Conservation (phyloP, 2,329 filamentous ascomycete genomes). For the Penicillium frequentans region DNA sequence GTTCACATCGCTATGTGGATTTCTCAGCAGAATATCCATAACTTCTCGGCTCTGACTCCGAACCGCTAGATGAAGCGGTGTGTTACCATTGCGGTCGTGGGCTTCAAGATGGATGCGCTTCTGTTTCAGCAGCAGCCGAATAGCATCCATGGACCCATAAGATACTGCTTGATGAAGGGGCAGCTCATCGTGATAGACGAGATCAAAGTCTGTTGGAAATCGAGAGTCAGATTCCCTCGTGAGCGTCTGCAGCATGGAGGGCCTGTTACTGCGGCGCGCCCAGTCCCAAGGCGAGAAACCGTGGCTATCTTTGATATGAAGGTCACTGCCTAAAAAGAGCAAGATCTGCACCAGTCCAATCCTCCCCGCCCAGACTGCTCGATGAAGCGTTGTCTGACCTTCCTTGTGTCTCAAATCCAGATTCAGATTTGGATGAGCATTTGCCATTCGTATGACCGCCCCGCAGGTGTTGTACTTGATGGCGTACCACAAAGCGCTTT, state of each 20-base stretch:
- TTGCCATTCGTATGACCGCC: background rate
- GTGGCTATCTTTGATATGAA: background rate
- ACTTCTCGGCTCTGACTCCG: no score
- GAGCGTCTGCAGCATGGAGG: background rate
- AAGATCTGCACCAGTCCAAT: background rate
- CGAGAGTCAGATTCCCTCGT: background rate
- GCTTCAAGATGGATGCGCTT: no score
- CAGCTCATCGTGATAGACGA: background rate
- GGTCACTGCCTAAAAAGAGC: background rate
- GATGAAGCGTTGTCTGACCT: background rate
- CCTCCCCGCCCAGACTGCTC: background rate
- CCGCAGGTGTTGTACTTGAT: background rate
- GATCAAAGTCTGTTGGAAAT: background rate
- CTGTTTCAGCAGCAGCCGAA: background rate
- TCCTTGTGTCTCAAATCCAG: background rate
- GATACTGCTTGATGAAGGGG: background rate
- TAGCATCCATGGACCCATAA: slow-evolving; percentile 1
- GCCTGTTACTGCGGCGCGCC: background rate
- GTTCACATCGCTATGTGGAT: background rate
- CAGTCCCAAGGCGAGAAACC: background rate
- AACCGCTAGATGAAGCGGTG: no score
- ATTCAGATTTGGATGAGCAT: background rate
- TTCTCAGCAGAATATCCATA: no score
- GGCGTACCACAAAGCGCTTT: slow-evolving; percentile 3
- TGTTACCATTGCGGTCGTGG: no score